Conservation (phyloP, 1,284 basidiomycete species). For the Golubevia sp. region DNA sequence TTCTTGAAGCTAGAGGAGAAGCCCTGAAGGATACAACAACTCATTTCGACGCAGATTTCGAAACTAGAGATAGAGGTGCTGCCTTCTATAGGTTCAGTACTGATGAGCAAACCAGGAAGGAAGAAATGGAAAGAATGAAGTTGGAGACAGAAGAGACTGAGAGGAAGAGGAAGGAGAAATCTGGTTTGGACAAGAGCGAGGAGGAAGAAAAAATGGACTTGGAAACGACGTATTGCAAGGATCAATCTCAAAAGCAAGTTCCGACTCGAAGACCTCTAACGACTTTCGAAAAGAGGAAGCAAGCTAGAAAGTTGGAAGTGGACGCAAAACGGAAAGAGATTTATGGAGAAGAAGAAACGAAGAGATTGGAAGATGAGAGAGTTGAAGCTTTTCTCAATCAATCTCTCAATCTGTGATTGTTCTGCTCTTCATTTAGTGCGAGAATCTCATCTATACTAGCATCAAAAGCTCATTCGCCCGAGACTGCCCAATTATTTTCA, state of each 20-base stretch:
- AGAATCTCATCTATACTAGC: no score
- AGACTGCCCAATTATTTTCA: no score
- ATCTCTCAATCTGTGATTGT: no score
- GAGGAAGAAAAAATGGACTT: no score
- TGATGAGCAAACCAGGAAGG: constrained; percentile 13
- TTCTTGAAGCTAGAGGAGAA: not conserved
- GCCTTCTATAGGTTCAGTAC: constrained; percentile 35
- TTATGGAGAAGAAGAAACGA: not conserved
- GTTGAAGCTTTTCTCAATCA: not conserved
- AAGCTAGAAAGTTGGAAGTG: not conserved
- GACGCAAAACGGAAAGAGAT: not conserved
- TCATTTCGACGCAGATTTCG: constrained; percentile 31
- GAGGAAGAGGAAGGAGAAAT: no score
- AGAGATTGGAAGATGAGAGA: not conserved
- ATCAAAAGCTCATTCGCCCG: no score
- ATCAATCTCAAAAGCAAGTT: no score
- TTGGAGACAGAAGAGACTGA: constrained; percentile 21
- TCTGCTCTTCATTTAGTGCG: no score
- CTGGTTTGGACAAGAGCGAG: no score
- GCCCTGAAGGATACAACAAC: not conserved
- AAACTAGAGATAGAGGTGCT: constrained; percentile 31
- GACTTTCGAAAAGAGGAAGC: not conserved
- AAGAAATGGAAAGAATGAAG: constrained; percentile 25
- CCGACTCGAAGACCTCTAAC: not conserved
- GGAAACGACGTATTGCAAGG: no score